Evolutionary conservation across 768 basidiomycete species (phyloP), one percentile per base, ranked within the genome.

Genomic region (Heimioporus sp.): DNA sequence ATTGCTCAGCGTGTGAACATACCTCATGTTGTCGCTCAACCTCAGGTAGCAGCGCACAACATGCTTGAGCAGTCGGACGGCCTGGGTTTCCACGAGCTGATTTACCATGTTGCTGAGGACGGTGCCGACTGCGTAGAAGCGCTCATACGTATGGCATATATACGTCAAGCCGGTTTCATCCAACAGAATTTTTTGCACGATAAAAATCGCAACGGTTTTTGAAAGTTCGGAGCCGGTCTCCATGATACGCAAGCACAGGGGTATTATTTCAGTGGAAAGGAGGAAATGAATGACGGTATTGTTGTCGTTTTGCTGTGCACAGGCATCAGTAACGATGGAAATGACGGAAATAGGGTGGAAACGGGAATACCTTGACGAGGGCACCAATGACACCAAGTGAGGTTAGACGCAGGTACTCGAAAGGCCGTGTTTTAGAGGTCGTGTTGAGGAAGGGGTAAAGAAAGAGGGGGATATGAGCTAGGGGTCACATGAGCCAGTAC

Each of bases 111-210:
- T 98, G 76, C 90, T 92, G 53, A 99, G 79, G 15, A 99, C 97
- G 9, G 96, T 97, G 16, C 96, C 97, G 48, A 99, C 97, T 13
- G 97, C 97, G 69, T 98, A 98, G 75, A 99, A 99, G 47, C 97
- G 82, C 69, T 99, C 97, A 67, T 99, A 99, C n/a, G 97, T 99
- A 72, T 99, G 97, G 63, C 97, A 98, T 65, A 98, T 99, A 70
- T 99, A 99, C 15, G 93, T 95, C 53, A 99, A 74, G 17, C 97
- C 97, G 4, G 96, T 93, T 71, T 99, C 97, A 69, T 99, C 97
- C 48, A 98, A 80, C 15, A 99, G 79, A 53, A 92, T 92, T 73
- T 99, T 99, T 71, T 99, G 97, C 4, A 99, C 97, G 64, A 99
- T 99, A 72, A 99, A 99, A 64, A 99, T 99, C 39, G 97, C 97